Conservation (phyloP, 371 early-diverging fungal genomes). For the Saksenaea vasiformis region DNA sequence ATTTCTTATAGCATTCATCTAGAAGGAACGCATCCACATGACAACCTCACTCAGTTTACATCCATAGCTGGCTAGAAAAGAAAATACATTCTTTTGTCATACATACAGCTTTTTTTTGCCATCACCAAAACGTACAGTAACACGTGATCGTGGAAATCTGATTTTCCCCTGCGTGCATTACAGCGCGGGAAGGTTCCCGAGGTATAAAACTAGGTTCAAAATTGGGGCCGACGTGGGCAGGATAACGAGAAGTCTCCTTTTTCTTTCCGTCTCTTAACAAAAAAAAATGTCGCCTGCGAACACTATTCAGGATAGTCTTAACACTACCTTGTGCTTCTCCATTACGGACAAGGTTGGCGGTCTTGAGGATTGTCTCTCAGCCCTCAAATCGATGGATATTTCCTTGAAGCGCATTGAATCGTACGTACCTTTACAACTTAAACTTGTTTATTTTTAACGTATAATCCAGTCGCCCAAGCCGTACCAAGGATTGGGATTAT, state of each 20-base stretch:
- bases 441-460: not conserved
- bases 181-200: not conserved
- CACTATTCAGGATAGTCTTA: constrained; percentile 14
- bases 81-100: no score
- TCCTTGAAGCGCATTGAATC: constrained; percentile 94
- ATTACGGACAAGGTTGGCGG: constrained; percentile 86
- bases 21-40: no score
- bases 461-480: constrained; percentile 71
- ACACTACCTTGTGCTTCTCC: constrained; percentile 77
- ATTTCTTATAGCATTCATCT: no score
- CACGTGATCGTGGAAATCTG: not conserved
- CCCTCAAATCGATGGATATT: constrained; percentile 73
- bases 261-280: not conserved
- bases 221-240: not conserved
- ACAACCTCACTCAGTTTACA: no score
- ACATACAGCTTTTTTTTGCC: no score
- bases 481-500: constrained; percentile 78
- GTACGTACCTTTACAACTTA: constrained; percentile 32
- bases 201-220: not conserved
- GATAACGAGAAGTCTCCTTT: constrained; percentile 3
- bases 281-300: constrained; percentile 20
- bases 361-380: constrained; percentile 80
- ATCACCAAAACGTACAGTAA: no score
- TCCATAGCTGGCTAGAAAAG: no score
- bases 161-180: not conserved